Evolutionary conservation across 108 stramenopile species (phyloP).

Genomic region (Cylindrotheca fusiformis): DNA sequence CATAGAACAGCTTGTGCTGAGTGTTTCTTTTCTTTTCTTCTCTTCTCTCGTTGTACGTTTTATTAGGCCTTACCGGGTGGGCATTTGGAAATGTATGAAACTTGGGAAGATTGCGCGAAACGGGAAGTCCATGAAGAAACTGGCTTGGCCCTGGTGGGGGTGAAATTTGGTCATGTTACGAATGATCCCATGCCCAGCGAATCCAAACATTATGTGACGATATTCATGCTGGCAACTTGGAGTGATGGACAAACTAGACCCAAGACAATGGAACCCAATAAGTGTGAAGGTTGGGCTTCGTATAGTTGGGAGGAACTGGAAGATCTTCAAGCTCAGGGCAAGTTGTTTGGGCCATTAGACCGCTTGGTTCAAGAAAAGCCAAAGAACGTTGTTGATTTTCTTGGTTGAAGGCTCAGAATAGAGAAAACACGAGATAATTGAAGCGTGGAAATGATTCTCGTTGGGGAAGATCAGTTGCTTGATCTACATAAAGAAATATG

Average conservation of each 20-base stretch:
- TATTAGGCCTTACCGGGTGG: slow-evolving; percentile 77
- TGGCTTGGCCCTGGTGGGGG: slow-evolving; percentile 45
- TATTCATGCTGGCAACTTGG: slow-evolving; percentile 74
- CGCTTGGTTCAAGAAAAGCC: slow-evolving; percentile 61
- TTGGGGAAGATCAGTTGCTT: no score
- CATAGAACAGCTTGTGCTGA: no score
- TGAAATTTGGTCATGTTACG: slow-evolving; percentile 71
- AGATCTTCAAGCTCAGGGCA: slow-evolving; percentile 15
- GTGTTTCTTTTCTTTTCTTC: slow-evolving; percentile 26
- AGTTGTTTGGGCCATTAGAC: slow-evolving; percentile 73
- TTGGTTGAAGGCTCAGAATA: no score
- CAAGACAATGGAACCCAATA: slow-evolving; percentile 77
- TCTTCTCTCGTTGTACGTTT: neutral
- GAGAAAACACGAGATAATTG: no score
- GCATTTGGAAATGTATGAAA: slow-evolving; percentile 86
- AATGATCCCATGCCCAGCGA: slow-evolving; percentile 77
- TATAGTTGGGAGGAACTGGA: slow-evolving; percentile 70
- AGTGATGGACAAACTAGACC: slow-evolving; percentile 29
- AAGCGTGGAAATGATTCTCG: no score
- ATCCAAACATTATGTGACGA: slow-evolving; percentile 83
- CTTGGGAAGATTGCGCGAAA: slow-evolving; percentile 81
- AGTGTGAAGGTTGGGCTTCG: slow-evolving; percentile 87
- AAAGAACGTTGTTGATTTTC: slow-evolving; percentile 38
- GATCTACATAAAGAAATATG: no score
- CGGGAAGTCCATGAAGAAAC: slow-evolving; percentile 87